Evolutionary conservation across 1,284 basidiomycete genomes (phyloP).

Genomic region (Sphagnurus paluster): DNA sequence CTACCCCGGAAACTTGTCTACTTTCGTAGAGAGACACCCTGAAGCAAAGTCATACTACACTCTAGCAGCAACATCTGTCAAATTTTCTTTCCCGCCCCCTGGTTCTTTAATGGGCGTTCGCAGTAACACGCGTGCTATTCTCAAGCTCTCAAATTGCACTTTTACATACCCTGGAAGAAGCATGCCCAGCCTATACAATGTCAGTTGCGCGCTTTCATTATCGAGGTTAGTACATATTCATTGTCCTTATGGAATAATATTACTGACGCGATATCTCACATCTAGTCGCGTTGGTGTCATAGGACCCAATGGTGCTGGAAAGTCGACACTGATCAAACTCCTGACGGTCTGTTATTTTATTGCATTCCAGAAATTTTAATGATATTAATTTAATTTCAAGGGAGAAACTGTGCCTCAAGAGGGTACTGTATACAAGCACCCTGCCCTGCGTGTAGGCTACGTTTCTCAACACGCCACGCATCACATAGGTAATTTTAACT

Average conservation of each 20-base stretch:
- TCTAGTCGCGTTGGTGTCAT: slow-evolving; percentile 83
- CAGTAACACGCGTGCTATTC: slow-evolving; percentile 94
- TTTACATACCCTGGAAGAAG: slow-evolving; percentile 92
- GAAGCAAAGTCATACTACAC: slow-evolving; percentile 98
- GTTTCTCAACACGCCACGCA: slow-evolving; percentile 98
- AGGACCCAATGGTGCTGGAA: slow-evolving; percentile 93
- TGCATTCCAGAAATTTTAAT: slow-evolving; percentile 3
- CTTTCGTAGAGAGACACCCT: slow-evolving; percentile 90
- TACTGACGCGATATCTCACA: background rate
- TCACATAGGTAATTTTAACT: slow-evolving; percentile 67
- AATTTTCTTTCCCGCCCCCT: slow-evolving; percentile 95
- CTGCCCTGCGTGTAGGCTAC: slow-evolving; percentile 93
- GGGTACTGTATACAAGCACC: slow-evolving; percentile 95
- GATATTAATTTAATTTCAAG: slow-evolving; percentile 35
- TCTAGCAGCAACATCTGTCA: slow-evolving; percentile 91
- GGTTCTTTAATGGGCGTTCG: slow-evolving; percentile 97
- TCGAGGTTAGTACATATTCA: slow-evolving; percentile 62
- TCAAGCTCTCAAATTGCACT: slow-evolving; percentile 91
- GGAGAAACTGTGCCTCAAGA: slow-evolving; percentile 94
- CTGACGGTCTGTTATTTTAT: slow-evolving; percentile 63
- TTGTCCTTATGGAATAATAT: background rate
- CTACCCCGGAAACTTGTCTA: slow-evolving; percentile 92
- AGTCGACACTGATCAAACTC: slow-evolving; percentile 97
- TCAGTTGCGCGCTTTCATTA: slow-evolving; percentile 90
- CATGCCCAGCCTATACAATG: slow-evolving; percentile 84